Evolutionary conservation across 306 rosid species (phyloP).

Genomic region (Prunus dulcis): DNA sequence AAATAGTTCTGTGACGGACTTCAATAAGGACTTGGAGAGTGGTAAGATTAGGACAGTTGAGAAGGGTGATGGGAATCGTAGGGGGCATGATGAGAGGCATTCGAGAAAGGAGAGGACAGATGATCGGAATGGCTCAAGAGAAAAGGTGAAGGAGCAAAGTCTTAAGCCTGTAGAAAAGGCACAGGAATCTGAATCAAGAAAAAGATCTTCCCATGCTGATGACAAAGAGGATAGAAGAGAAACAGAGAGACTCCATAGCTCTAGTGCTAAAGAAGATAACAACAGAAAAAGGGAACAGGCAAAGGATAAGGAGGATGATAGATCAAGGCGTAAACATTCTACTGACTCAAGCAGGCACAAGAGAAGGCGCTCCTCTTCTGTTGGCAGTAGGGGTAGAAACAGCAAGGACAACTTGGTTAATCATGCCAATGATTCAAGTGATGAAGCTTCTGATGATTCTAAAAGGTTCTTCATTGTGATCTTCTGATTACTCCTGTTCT

Average conservation of each 20-base stretch:
- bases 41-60: constrained; percentile 51
- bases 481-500: constrained; percentile 12
- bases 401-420: constrained; percentile 48
- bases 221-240: constrained; percentile 64
- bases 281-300: constrained; percentile 57
- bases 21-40: constrained; percentile 48
- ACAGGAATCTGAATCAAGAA: constrained; percentile 70
- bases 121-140: constrained; percentile 54
- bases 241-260: constrained; percentile 49
- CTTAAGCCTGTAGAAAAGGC: constrained; percentile 45
- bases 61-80: constrained; percentile 50
- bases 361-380: constrained; percentile 69
- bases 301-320: constrained; percentile 69
- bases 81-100: constrained; percentile 59
- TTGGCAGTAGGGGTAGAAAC: constrained; percentile 67
- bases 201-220: constrained; percentile 55
- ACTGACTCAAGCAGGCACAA: constrained; percentile 61
- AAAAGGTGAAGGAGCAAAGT: constrained; percentile 51
- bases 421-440: constrained; percentile 64
- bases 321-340: constrained; percentile 56
- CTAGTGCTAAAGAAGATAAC: constrained; percentile 48
- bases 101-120: constrained; percentile 56
- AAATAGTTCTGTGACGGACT: constrained; percentile 47
- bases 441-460: constrained; percentile 71
- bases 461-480: constrained; percentile 54